Percentiles rank a stretch among this genome's conserved stretches.
These are phyloP conservation scores for Sphagnum fallax DNA, from an alignment of 228 moss, liverwort and hornwort species.

Conservation along the genomic window DNA sequence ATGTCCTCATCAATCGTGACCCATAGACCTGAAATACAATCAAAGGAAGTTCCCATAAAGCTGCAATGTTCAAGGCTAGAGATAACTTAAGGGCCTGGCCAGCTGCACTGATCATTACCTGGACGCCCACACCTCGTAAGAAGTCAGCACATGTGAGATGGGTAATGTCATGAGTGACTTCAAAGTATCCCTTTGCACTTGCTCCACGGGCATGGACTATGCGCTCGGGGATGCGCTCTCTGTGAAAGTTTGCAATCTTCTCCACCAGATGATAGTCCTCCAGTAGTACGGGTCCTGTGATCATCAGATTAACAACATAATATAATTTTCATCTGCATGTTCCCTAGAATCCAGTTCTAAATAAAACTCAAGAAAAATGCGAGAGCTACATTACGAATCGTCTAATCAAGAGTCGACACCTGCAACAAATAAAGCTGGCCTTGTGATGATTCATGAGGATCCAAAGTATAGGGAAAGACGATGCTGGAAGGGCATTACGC, in stretches of 20 bases:
- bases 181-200: conserved; percentile 68
- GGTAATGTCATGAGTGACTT: conserved; percentile 63
- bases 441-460: neutral
- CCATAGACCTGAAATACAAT: too few species aligned
- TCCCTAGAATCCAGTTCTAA: neutral
- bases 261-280: conserved; percentile 71
- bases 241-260: conserved; percentile 67
- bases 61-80: too few species aligned
- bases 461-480: neutral
- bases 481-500: neutral
- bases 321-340: neutral
- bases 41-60: too few species aligned
- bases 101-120: conserved; percentile 13
- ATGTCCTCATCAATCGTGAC: too few species aligned
- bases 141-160: conserved; percentile 64
- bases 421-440: neutral
- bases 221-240: conserved; percentile 71
- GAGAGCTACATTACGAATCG: neutral
- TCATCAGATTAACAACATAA: neutral
- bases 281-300: conserved; percentile 51
- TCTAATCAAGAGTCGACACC: neutral
- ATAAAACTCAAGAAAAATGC: neutral
- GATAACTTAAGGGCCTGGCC: too few species aligned
- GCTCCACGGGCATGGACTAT: conserved; percentile 66
- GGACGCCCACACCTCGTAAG: conserved; percentile 53